Conservation (phyloP, 805 yeast species). For the Metschnikowia amazonensis region DNA sequence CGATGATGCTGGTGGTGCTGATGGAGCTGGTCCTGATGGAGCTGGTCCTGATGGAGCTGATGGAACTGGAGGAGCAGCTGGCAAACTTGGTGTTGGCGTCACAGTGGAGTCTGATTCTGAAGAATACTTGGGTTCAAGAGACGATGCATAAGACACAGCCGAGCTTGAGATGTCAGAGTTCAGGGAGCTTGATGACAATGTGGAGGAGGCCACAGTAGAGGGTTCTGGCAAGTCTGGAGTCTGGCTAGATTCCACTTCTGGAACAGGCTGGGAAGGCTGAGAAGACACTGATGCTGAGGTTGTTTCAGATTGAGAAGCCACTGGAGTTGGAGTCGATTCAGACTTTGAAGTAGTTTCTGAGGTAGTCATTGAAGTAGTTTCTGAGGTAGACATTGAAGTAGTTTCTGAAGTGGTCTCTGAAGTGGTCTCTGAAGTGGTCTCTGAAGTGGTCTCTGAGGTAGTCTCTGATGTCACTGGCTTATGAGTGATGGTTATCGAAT, state of each 20-base stretch:
- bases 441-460: neutral
- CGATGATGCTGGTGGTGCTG: too few relatives aligned
- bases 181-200: too few relatives aligned
- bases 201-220: too few relatives aligned
- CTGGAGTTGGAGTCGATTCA: neutral
- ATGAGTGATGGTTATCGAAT: conserved; percentile 3
- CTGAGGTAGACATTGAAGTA: neutral
- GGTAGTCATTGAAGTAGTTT: neutral
- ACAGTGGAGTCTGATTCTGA: neutral
- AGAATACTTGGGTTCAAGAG: neutral
- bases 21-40: too few relatives aligned
- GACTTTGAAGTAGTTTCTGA: neutral
- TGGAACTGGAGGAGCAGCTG: too few relatives aligned
- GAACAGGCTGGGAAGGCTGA: too few relatives aligned
- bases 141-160: neutral
- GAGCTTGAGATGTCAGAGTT: too few relatives aligned
- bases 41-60: too few relatives aligned
- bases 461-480: neutral
- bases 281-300: neutral
- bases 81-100: too few relatives aligned
- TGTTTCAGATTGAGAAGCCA: neutral
- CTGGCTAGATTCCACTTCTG: neutral
- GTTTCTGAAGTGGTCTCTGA: neutral
- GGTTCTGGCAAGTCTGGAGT: neutral
- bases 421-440: neutral